Base-by-base conservation (phyloP, 1,284 basidiomycete species). In the Melampsora abietis-canadensis region DNA sequence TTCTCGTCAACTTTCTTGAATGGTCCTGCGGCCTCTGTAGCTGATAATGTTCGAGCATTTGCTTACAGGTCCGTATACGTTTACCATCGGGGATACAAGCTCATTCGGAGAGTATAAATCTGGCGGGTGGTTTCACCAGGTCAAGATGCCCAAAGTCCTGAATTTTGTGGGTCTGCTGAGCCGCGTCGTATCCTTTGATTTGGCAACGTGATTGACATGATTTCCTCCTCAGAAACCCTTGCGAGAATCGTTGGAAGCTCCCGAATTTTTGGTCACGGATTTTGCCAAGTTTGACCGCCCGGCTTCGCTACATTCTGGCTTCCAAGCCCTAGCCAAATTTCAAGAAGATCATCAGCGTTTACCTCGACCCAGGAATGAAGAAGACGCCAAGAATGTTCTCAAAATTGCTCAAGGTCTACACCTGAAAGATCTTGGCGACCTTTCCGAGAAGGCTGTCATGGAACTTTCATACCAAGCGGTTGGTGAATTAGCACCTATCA, bases 271-370 rank as follows among this genome's bases (percentile, higher is more conserved):
- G 84, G 88, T 98, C 78, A 94, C 94, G 68, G 96, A 99, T 82
- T 98, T 97, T 80, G 94, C 92, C 81, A 98, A 99, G 82, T 98
- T 94, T 80, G 95, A 98, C 80, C 89, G 94, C 30, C 94, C 94
- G 4, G 84, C 90, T 4, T 89, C 91, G 3, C 87, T 98, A 6
- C 96, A 98, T 82, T 90, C 87, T 68, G 96, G 92, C 59, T 98
- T 97, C 87, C 94, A 96, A 82, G 94, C 95, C 1, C 86, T 99
- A 40, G 92, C 91, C 2, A 85, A 89, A 76, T 99, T 94, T 84
- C 48, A 74, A 60, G 84, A 85, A 76, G 85, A 88, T 65, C 85
- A 89, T 80, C 79, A 89, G 75, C 87, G 88, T 27, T 84, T 94
- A 27, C 96, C 96, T 57, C 87, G 88, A 63, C 90, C 96, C 5